Evolutionary conservation across 2,329 filamentous ascomycete species (phyloP).

Genomic region (Rasamsonia emersonii): DNA sequence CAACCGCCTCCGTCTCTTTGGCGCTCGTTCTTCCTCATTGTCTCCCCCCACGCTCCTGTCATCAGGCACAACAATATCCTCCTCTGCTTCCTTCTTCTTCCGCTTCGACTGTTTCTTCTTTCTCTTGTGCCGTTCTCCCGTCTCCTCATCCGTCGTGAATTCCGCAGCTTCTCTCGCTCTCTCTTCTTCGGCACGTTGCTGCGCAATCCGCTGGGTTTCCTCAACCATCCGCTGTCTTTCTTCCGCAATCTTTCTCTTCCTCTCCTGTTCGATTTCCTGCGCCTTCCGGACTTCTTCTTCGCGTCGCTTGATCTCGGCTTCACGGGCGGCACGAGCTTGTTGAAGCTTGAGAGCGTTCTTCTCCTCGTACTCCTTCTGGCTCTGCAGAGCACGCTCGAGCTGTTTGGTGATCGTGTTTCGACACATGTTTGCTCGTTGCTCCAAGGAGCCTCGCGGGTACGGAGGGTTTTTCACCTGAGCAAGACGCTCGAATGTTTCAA

Average conservation of each 20-base stretch:
- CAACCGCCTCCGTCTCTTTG: conserved; percentile 53
- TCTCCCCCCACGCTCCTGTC: conserved; percentile 22
- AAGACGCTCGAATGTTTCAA: conserved; percentile 56
- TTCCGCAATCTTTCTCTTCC: conserved; percentile 72
- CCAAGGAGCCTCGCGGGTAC: conserved; percentile 82
- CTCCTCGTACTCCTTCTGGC: conserved; percentile 84
- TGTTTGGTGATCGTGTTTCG: conserved; percentile 90
- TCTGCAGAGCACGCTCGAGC: conserved; percentile 73
- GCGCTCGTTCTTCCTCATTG: conserved; percentile 29
- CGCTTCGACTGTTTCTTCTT: conserved; percentile 54
- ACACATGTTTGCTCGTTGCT: conserved; percentile 95
- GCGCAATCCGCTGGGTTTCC: conserved; percentile 63
- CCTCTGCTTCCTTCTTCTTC: conserved; percentile 55
- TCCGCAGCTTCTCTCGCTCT: conserved; percentile 62
- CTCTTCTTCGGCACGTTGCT: conserved; percentile 63
- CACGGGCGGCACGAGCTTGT: conserved; percentile 68
- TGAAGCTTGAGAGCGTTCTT: conserved; percentile 84
- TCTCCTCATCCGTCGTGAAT: conserved; percentile 71
- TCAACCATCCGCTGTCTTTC: conserved; percentile 76
- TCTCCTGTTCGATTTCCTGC: conserved; percentile 61
- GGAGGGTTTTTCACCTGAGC: conserved; percentile 60
- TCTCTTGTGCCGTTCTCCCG: conserved; percentile 69
- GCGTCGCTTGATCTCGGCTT: conserved; percentile 67
- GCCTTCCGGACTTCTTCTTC: conserved; percentile 66
- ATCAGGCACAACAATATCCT: conserved; percentile 24